A percentile compares a stretch with the other conserved stretches of the same genome.
Evolutionary conservation across 2,329 filamentous ascomycete genomes (phyloP).

Genomic region (Tolypocladium guangdongense): DNA sequence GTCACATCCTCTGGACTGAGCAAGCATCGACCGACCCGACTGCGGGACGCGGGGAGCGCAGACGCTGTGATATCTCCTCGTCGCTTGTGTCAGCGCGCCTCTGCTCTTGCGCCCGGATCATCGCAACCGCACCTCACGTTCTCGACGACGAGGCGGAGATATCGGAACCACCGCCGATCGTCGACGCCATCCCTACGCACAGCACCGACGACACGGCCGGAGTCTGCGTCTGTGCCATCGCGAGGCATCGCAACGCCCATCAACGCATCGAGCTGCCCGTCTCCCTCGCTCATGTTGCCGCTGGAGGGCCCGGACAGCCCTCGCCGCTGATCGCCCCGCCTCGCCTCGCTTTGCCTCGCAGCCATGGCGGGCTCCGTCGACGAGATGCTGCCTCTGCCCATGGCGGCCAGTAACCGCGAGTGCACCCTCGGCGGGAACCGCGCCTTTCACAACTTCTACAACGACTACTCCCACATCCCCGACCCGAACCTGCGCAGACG

Average conservation of each 20-base stretch:
- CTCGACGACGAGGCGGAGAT: neutral
- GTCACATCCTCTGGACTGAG: neutral
- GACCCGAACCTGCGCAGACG: conserved; percentile 70
- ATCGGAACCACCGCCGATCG: neutral
- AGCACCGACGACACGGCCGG: neutral
- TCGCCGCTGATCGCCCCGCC: conserved; percentile 2
- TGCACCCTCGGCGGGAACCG: conserved; percentile 52
- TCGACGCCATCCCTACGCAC: neutral
- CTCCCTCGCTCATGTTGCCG: conserved; percentile 14
- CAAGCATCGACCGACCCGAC: neutral
- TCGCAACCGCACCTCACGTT: neutral
- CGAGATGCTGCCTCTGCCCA: conserved; percentile 31
- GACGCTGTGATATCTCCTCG: neutral
- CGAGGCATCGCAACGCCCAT: neutral
- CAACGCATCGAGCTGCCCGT: neutral
- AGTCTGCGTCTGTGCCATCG: neutral
- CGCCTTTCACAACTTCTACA: conserved; percentile 66
- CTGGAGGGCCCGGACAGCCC: conserved; percentile 5
- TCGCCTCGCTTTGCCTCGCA: conserved; percentile 1
- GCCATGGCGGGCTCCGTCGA: conserved; percentile 20
- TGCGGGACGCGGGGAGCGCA: neutral
- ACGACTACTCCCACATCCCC: conserved; percentile 52
- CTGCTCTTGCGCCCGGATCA: neutral
- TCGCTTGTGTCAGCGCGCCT: neutral
- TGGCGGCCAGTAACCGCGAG: conserved; percentile 19